Percentiles rank a stretch among this genome's conserved stretches.
Conservation (phyloP, 345 rosid species). For the Stellera chamaejasme region DNA sequence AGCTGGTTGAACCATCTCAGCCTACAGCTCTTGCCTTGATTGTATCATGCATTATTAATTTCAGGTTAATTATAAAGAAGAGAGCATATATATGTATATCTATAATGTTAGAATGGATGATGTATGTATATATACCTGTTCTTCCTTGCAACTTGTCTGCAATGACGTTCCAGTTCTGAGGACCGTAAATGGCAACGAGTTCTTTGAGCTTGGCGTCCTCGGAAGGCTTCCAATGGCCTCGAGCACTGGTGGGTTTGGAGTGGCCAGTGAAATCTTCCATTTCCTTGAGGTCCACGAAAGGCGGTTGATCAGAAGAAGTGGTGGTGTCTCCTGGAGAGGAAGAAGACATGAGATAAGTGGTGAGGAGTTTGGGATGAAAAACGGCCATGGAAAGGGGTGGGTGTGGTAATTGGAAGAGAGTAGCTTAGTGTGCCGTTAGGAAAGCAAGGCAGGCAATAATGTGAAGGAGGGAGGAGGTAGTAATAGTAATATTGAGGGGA, state of each 20-base stretch:
- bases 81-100: no score
- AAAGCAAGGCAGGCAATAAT: constrained; percentile 11
- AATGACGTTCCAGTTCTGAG: constrained; percentile 39
- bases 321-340: constrained; percentile 1
- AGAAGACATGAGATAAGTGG: neutral
- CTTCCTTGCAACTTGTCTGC: constrained; percentile 35
- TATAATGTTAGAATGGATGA: no score
- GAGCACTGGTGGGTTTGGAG: constrained; percentile 17
- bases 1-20: constrained; percentile 47
- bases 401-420: neutral
- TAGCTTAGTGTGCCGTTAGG: constrained; percentile 13
- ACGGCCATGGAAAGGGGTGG: constrained; percentile 18
- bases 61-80: neutral
- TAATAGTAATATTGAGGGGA: constrained; percentile 13
- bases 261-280: constrained; percentile 1
- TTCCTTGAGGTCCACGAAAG: constrained; percentile 8
- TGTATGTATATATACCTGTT: constrained; percentile 19
- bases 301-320: neutral
- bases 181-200: constrained; percentile 35
- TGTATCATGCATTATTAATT: neutral
- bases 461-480: constrained; percentile 17
- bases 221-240: constrained; percentile 41
- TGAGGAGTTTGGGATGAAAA: constrained; percentile 12
- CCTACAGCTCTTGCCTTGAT: constrained; percentile 42
- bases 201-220: constrained; percentile 37